Base-by-base conservation (phyloP, 1,284 basidiomycete genomes). In the Malassezia slooffiae region DNA sequence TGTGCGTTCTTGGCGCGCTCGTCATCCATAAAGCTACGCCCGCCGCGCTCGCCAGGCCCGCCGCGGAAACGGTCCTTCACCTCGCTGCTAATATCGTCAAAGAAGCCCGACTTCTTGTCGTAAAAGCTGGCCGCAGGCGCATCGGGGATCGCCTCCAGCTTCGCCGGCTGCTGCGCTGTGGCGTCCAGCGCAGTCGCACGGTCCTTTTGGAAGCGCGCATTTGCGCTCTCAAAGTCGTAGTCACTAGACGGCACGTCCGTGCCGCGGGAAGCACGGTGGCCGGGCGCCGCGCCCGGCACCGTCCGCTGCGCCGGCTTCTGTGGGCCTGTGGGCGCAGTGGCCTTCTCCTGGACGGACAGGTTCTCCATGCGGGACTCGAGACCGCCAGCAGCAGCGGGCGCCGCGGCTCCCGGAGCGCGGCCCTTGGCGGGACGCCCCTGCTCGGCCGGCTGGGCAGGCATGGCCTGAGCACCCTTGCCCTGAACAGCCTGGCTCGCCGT, bases 171-270 rank as follows among this genome's bases (percentile, higher is more conserved):
- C n/a, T n/a, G n/a, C 35, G 24, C 15, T 37, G 20, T 27, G 17
- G 19, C 35, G 7, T 28, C 34, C 19, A 22, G 24, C 8, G 27
- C 32, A 10, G 32, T 24, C 15, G 26, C 28, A 12, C 28, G 43
- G 4, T 33, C 36, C 47, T 66, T 66, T 27, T 47, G 41, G 45
- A 69, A 69, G 39, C 56, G 58, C 16, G 64, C 62, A 44, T 69
- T 69, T 16, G 64, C 62, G 5, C 43, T 54, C 42, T 61, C 66
- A 37, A 69, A 69, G 36, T 69, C 66, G 28, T 60, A 69, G 27
- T 69, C 66, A 12, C 42, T 39, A 35, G 52, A 46, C 3, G 60
- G 60, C 32, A 63, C 54, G 21, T 32, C 7, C 2, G 33, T 15
- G 15, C 42, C 28, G 2, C 23, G 27, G 1, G 32, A 31, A 4